These are phyloP conservation scores for Kodamaea kakaduensis DNA, from an alignment of 805 yeast species.

Conservation along the genomic window DNA sequence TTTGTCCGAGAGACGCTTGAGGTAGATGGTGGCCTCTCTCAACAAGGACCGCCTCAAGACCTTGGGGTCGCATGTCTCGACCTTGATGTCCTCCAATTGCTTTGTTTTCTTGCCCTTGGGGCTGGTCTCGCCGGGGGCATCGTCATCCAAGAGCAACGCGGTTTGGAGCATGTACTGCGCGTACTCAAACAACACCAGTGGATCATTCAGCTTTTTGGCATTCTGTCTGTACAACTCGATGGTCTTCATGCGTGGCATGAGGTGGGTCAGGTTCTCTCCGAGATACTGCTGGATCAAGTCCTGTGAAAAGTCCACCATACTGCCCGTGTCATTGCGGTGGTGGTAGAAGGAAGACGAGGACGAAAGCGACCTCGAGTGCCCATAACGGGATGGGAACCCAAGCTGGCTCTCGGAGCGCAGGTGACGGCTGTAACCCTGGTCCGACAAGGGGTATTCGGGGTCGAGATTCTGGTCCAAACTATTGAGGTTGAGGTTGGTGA, in stretches of 20 bases:
- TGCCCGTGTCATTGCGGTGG: slow-evolving; percentile 29
- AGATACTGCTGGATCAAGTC: slow-evolving; percentile 48
- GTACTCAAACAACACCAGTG: slow-evolving; percentile 80
- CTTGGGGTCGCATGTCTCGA: slow-evolving; percentile 14
- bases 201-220: slow-evolving; percentile 81
- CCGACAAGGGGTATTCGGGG: not conserved
- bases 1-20: slow-evolving; percentile 68
- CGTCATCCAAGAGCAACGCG: slow-evolving; percentile 55
- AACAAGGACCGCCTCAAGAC: slow-evolving; percentile 51
- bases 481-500: slow-evolving; percentile 30
- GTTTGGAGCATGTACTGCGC: slow-evolving; percentile 89
- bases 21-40: slow-evolving; percentile 70
- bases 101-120: slow-evolving; percentile 16
- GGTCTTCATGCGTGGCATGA: slow-evolving; percentile 76
- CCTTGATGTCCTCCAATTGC: slow-evolving; percentile 15
- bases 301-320: slow-evolving; percentile 50
- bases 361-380: slow-evolving; percentile 35
- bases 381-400: slow-evolving; percentile 14
- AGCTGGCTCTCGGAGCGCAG: slow-evolving; percentile 29
- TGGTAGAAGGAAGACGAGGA: slow-evolving; percentile 36
- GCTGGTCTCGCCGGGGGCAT: slow-evolving; percentile 15
- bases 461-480: slow-evolving; percentile 1
- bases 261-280: slow-evolving; percentile 45
- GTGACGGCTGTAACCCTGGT: slow-evolving; percentile 1
- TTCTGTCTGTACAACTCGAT: slow-evolving; percentile 83